Evolutionary conservation across 2,329 filamentous ascomycete species (phyloP), one percentile per base, ranked within the genome.

Genomic region (Neophaeococcomyces aloes): DNA sequence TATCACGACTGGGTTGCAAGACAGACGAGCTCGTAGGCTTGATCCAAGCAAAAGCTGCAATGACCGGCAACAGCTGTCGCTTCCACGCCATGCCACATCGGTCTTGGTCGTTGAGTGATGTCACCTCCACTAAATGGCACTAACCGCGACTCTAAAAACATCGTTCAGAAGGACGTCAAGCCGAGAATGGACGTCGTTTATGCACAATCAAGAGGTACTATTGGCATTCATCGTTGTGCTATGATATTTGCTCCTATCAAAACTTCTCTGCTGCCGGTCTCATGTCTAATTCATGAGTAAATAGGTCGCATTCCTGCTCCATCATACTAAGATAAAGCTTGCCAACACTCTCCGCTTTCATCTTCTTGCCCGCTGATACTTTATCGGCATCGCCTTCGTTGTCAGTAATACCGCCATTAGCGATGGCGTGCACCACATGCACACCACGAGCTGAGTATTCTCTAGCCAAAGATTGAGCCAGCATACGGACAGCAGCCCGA

Each of bases 371-470:
- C 51, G 61, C 60, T 32, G 66, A 65, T 21, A 68, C 68, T 43
- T 71, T 66, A 1, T 65, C 66, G 21, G 71, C 60, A 43, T 68
- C 69, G 10, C 25, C 42, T 14, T 13, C 29, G 17, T 44, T 34
- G 30, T 50, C 48, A 17, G 41, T 43, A 31, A 52, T 76, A 0
- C 57, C 59, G 0, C 72, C 73, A 53, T 78, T 78, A 1, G 70
- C 72, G 47, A 78, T 73, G 2, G 74, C 66, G 58, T 79, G 75
- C n/a, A 71, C 71, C 2, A 76, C 71, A 56, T 78, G 73, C 15
- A 78, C 58, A 2, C 74, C 74, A 47, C 68, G 70, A n/a, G 65
- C 64, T 50, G 67, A 73, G 59, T 76, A 71, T 57, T 78, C 75
- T 29, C 72, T 67, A 0, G 72, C 73, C 33, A 78, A 57, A 6